Conservation (phyloP, 2,329 filamentous ascomycete genomes). For the Cladosporium colombiae region DNA sequence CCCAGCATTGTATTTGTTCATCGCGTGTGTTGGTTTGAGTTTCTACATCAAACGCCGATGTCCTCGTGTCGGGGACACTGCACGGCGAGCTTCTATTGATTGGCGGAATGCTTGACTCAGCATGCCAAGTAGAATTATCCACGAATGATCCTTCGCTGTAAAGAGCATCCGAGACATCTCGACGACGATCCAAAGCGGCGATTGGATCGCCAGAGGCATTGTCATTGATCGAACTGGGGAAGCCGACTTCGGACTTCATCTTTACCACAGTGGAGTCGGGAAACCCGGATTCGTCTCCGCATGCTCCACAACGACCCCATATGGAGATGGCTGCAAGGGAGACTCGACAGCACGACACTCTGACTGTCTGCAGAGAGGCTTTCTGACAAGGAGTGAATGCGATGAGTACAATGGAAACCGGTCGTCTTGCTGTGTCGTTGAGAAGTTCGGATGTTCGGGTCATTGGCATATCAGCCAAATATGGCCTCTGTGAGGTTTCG, state of each 20-base stretch:
- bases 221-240: not conserved
- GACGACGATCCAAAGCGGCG: too few species aligned
- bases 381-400: not conserved
- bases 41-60: not conserved
- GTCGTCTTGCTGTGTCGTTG: too few species aligned
- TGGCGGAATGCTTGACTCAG: not conserved
- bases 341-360: not conserved
- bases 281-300: not conserved
- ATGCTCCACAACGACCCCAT: not conserved
- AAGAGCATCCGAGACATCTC: not conserved
- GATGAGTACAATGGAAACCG: not conserved
- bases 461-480: not conserved
- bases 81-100: not conserved
- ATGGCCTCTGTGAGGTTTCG: not conserved
- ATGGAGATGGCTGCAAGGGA: not conserved
- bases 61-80: not conserved
- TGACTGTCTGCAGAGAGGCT: not conserved
- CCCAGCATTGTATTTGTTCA: not conserved
- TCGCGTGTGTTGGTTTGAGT: not conserved
- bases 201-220: not conserved
- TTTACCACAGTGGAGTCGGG: not conserved
- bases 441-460: not conserved
- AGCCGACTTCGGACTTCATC: not conserved
- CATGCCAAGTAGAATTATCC: not conserved
- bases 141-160: conserved; percentile 1